Evolutionary conservation across 352 stramenopile species (phyloP), one percentile per base, ranked within the genome.

Genomic region (Globisporangium alternatum): DNA sequence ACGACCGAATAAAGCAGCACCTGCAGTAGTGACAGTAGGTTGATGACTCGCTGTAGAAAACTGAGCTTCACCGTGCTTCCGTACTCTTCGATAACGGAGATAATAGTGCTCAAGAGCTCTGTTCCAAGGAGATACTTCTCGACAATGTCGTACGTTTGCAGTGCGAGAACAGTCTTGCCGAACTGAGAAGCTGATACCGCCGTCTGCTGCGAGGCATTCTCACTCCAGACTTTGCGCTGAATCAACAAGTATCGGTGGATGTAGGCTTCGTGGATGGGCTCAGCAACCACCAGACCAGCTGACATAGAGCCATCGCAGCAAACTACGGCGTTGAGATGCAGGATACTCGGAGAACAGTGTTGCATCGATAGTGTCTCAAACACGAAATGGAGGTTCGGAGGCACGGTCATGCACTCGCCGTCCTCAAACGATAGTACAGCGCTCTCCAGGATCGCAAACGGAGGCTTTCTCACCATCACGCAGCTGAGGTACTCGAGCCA

Each of bases 351-450:
- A 2, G 76, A 80, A 0, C 70, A 78, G 41, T 81, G 33, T 0
- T 59, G 41, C 22, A 89, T 60, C 2, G 69, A 64, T 10, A 83
- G 49, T 0, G 78, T 72, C 59, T 93, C 85, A 33, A 91, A 91
- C 0, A 87, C 1, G 28, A 93, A 76, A 0, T 74, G 81, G 15
- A 93, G 28, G 25, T 90, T 89, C 2, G 82, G 78, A 1, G 83
- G 80, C 1, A 87, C 43, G 0, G 76, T 87, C 77, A 89, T 86
- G 59, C 83, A 80, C 48, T 78, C 76, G 4, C 77, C 74, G 37
- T 82, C 72, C 17, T 75, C 19, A 21, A 87, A 83, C 9, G 56
- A 52, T 1, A 83, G 13, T 8, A 78, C 39, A 15, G 0, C 51
- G 17, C 2, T 53, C 44, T 13, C 47, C 12, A 8, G 8, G 8